phyloP scores from a whole-genome alignment of 805 yeast species.

The Saturnispora hagleri region DNA sequence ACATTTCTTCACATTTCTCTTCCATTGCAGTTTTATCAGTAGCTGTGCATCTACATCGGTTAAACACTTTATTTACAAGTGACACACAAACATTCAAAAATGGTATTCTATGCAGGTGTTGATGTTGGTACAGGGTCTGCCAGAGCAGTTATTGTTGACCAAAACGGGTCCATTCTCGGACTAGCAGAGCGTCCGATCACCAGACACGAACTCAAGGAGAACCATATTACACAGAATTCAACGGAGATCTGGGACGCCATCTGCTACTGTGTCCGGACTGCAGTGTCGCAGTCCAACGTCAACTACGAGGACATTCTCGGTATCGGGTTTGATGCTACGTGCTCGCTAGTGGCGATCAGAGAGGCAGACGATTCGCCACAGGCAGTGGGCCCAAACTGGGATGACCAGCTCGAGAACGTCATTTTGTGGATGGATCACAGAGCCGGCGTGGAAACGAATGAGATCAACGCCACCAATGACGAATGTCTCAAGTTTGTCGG shows the following conservation, averaged over 20 bases:
- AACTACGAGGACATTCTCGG: slow-evolving; percentile 66
- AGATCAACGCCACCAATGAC: slow-evolving; percentile 73
- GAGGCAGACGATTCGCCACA: slow-evolving; percentile 60
- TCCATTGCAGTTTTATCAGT: too few species aligned
- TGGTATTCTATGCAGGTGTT: slow-evolving; percentile 30
- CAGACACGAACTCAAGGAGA: slow-evolving; percentile 65
- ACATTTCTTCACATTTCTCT: too few species aligned
- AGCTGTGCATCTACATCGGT: too few species aligned
- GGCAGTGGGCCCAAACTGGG: slow-evolving; percentile 88
- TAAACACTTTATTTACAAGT: too few species aligned
- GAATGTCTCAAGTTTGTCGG: slow-evolving; percentile 85
- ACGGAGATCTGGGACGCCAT: slow-evolving; percentile 88
- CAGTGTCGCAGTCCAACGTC: slow-evolving; percentile 65
- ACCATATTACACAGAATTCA: slow-evolving; percentile 76
- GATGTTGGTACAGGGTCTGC: slow-evolving; percentile 94
- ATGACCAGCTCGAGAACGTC: slow-evolving; percentile 65
- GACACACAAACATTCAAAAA: not conserved
- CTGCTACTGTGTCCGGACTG: slow-evolving; percentile 70
- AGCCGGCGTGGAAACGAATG: slow-evolving; percentile 71
- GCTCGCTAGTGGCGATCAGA: slow-evolving; percentile 79
- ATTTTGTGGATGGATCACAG: slow-evolving; percentile 98
- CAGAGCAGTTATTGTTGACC: slow-evolving; percentile 84
- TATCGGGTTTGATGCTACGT: slow-evolving; percentile 95
- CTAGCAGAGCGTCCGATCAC: slow-evolving; percentile 72
- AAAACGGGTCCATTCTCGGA: slow-evolving; percentile 70